Percentiles rank a stretch among this genome's conserved stretches.
These are phyloP conservation scores for Cadophora luteo-olivacea DNA, from an alignment of 2,329 filamentous ascomycete genomes.

Conservation along the genomic window DNA sequence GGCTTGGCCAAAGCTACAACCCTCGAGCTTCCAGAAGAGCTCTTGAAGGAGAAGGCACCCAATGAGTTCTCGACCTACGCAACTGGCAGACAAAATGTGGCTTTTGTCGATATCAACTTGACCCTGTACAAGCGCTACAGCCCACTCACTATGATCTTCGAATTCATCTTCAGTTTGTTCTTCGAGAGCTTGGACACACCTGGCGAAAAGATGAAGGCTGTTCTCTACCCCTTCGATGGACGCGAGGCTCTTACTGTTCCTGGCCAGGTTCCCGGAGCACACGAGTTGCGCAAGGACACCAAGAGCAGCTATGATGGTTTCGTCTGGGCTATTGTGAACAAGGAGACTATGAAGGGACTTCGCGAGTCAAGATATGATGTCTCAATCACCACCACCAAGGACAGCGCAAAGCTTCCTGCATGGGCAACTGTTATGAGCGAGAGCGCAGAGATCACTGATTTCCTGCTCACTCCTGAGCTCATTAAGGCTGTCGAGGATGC, in stretches of 20 bases:
- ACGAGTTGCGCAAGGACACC: conserved; percentile 60
- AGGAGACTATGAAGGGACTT: conserved; percentile 88
- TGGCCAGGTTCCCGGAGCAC: conserved; percentile 61
- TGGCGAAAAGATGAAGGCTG: conserved; percentile 76
- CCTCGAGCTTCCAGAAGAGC: conserved; percentile 54
- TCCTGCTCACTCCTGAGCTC: conserved; percentile 86
- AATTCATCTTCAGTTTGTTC: conserved; percentile 75
- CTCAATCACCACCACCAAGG: conserved; percentile 91
- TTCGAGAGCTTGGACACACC: conserved; percentile 77
- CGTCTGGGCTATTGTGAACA: conserved; percentile 95
- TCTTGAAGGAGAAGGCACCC: conserved; percentile 86
- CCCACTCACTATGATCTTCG: conserved; percentile 56
- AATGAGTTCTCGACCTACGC: conserved; percentile 89
- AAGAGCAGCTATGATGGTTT: conserved; percentile 85
- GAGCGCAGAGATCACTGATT: conserved; percentile 91
- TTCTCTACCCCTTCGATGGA: conserved; percentile 89
- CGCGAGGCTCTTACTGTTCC: conserved; percentile 83
- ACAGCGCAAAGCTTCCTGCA: conserved; percentile 83
- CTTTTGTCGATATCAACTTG: conserved; percentile 79
- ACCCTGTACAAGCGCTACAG: conserved; percentile 43
- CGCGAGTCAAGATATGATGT: conserved; percentile 94
- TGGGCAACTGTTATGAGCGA: conserved; percentile 98
- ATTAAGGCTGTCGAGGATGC: conserved; percentile 79
- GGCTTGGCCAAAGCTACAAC: conserved; percentile 49
- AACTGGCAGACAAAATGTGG: conserved; percentile 89